Base-by-base conservation (phyloP, 306 rosid species). In the Calophaca sinica region DNA sequence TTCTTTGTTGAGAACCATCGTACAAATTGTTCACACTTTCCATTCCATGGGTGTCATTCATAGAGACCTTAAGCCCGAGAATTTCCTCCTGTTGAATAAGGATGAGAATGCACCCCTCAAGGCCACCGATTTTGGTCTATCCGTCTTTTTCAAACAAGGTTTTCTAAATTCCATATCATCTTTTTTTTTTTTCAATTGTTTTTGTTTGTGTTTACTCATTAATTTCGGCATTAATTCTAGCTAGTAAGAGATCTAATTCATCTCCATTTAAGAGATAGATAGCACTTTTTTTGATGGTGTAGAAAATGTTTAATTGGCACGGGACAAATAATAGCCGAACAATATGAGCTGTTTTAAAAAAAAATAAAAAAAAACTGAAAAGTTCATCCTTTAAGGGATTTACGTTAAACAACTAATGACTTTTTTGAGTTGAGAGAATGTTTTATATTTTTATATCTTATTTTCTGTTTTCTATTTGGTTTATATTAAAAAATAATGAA, bases 21-120 rank as follows among this genome's bases (percentile, higher is more conserved):
- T 85, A 4, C 44, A 74, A 32, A 72, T 81, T n/a, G 61, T 81
- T 38, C 73, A 81, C 1, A 71, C 76, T 1, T 85, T 77, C 12
- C 88, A 81, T 54, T 57, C 77, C 9, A 60, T 74, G 72, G 86
- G 88, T 9, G 81, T 85, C 7, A 85, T 81, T 59, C 89, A 83
- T 70, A 77, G 89, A 66, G 89, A 86, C 53, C 87, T 86, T 29
- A 86, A 86, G 74, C 89, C 87, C 2, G 89, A 86, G 78, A 86
- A 83, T 83, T 86, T 86, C 71, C 76, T 86, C 66, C 77, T 86
- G 74, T 70, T 73, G 62, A 80, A 14, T 48, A 68, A 69, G 28
- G 81, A 78, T 11, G 87, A 86, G 14, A 61, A 70, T 77, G 48
- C 87, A 2, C 78, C 86, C n/a, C 78, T 86, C 38, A 86, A 86